These are phyloP conservation scores for Trichoderma gamsii DNA, from an alignment of 495 filamentous ascomycete genomes.

Conservation along the genomic window DNA sequence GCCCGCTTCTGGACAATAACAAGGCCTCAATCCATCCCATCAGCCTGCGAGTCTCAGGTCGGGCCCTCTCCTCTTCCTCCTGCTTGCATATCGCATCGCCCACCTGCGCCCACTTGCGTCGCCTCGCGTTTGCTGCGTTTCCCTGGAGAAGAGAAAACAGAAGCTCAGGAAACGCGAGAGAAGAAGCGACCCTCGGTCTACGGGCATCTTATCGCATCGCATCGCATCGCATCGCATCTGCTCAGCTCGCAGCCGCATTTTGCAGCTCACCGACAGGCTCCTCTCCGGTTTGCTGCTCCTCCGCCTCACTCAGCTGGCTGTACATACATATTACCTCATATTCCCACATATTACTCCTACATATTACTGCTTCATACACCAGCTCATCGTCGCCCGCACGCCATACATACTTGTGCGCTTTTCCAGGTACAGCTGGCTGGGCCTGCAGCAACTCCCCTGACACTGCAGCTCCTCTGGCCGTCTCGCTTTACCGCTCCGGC, in stretches of 20 bases:
- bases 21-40: not conserved
- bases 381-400: not conserved
- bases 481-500: conserved; percentile 8
- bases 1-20: conserved; percentile 14
- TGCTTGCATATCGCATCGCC: not conserved
- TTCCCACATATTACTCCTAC: not conserved
- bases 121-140: not conserved
- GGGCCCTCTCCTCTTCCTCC: not conserved
- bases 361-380: not conserved
- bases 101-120: not conserved
- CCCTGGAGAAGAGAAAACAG: not conserved
- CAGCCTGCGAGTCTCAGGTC: not conserved
- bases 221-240: not conserved
- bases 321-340: no score
- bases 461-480: not conserved
- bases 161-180: not conserved
- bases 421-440: not conserved
- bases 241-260: not conserved
- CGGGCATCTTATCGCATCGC: not conserved
- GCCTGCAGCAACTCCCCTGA: conserved; percentile 4
- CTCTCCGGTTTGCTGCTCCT: no score
- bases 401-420: not conserved
- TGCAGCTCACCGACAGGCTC: not conserved
- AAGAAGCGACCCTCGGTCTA: not conserved
- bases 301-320: no score